Conservation (phyloP, 495 filamentous ascomycete species). For the Endocarpon pusillum region DNA sequence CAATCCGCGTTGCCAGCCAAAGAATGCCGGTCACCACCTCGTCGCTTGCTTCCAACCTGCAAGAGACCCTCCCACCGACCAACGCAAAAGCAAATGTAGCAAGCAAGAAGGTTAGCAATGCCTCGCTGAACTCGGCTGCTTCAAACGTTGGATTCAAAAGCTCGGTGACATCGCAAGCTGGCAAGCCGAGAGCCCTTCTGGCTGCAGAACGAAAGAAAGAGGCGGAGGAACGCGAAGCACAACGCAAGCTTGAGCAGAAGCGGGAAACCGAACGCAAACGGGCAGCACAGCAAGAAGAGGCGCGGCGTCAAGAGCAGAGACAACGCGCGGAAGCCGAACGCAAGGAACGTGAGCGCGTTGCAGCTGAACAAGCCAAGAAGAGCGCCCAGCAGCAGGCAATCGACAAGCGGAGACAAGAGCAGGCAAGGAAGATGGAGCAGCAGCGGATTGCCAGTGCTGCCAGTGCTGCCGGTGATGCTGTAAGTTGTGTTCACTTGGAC, state of each 20-base stretch:
- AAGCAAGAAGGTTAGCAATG: constrained; percentile 49
- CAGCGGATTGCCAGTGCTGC: too few species aligned
- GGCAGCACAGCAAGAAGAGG: constrained; percentile 35
- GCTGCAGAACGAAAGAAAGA: constrained; percentile 61
- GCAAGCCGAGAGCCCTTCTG: constrained; percentile 42
- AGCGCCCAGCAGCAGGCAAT: constrained; percentile 52
- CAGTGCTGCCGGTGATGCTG: too few species aligned
- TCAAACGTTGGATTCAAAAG: constrained; percentile 54
- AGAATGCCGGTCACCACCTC: constrained; percentile 48
- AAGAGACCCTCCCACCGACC: constrained; percentile 37
- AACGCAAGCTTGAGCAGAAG: constrained; percentile 65
- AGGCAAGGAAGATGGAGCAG: constrained; percentile 42
- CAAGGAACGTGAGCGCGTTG: constrained; percentile 26
- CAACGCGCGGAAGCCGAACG: constrained; percentile 28
- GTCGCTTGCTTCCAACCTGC: constrained; percentile 36
- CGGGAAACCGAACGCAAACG: constrained; percentile 62
- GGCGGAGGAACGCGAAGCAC: constrained; percentile 55
- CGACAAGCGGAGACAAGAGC: constrained; percentile 44
- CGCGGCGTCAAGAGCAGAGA: constrained; percentile 28
- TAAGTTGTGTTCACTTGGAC: too few species aligned
- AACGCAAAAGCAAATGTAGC: constrained; percentile 28
- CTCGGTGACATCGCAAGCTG: constrained; percentile 39
- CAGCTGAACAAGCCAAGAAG: constrained; percentile 43
- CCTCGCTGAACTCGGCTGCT: constrained; percentile 46
- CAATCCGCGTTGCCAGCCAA: constrained; percentile 50